These are phyloP conservation scores for Microdochium nivale DNA, from an alignment of 2,329 filamentous ascomycete genomes.

Conservation along the genomic window DNA sequence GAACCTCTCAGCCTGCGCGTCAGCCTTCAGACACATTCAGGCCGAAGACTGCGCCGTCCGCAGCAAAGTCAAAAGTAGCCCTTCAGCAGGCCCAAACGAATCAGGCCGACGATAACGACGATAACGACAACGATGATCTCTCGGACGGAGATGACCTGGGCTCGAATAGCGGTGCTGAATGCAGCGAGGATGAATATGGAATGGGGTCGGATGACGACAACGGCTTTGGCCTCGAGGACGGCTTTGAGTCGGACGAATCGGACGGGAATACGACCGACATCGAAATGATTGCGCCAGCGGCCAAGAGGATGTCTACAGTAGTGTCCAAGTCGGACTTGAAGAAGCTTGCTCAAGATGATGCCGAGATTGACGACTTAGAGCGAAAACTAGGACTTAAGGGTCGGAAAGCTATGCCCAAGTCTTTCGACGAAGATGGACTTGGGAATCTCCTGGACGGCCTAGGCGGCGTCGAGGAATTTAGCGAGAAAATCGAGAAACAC, in stretches of 20 bases:
- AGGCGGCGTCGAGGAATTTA: constrained; percentile 40
- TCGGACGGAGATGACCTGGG: not conserved
- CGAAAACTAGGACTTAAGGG: constrained; percentile 76
- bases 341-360: constrained; percentile 71
- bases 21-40: not conserved
- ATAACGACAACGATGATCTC: constrained; percentile 5
- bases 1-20: not conserved
- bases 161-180: constrained; percentile 5
- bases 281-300: constrained; percentile 6
- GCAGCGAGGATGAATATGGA: constrained; percentile 6
- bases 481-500: constrained; percentile 43
- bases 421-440: constrained; percentile 75
- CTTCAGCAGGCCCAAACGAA: constrained; percentile 1
- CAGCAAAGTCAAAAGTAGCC: constrained; percentile 1
- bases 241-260: constrained; percentile 12
- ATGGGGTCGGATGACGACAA: constrained; percentile 7
- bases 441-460: constrained; percentile 68
- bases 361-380: constrained; percentile 80
- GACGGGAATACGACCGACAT: constrained; percentile 12
- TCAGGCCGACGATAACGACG: constrained; percentile 12
- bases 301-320: constrained; percentile 17
- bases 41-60: not conserved
- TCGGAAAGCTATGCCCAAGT: constrained; percentile 63
- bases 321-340: constrained; percentile 40
- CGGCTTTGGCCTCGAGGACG: constrained; percentile 14